Percentiles rank a stretch among this genome's conserved stretches.
These are phyloP conservation scores for Debaryomyces nepalensis DNA, from an alignment of 1,139 yeast species.

Conservation along the genomic window DNA sequence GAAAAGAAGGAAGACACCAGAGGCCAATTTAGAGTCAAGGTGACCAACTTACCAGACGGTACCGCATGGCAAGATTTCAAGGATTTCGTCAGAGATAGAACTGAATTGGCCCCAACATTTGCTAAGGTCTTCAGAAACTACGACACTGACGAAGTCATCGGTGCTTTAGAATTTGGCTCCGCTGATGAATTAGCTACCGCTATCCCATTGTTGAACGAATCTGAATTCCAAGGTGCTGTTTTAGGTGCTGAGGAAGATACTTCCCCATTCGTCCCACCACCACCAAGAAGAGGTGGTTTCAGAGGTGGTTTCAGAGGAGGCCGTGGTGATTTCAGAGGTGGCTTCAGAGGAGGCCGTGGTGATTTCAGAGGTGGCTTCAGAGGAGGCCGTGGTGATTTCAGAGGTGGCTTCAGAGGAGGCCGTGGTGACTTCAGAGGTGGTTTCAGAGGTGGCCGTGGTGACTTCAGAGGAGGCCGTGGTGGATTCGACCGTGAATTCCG, in stretches of 20 bases:
- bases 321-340: constrained; percentile 38
- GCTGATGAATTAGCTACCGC: constrained; percentile 77
- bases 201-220: constrained; percentile 67
- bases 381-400: constrained; percentile 41
- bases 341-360: constrained; percentile 33
- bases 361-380: constrained; percentile 43
- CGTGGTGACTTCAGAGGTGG: constrained; percentile 41
- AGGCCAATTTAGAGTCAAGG: constrained; percentile 74
- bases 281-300: constrained; percentile 59
- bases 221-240: constrained; percentile 69
- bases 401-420: constrained; percentile 44
- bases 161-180: constrained; percentile 77
- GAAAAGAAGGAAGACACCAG: constrained; percentile 62
- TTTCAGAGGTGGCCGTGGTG: constrained; percentile 41
- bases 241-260: constrained; percentile 80
- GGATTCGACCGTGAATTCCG: constrained; percentile 40
- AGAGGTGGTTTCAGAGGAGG: constrained; percentile 57
- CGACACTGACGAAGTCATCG: constrained; percentile 64
- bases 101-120: constrained; percentile 67
- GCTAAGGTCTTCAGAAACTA: constrained; percentile 71
- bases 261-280: constrained; percentile 73
- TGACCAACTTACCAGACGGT: constrained; percentile 71
- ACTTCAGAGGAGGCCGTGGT: constrained; percentile 43
- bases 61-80: constrained; percentile 87
- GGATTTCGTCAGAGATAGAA: constrained; percentile 75